phyloP scores from a whole-genome alignment of 1,284 basidiomycete genomes.

The Takashimella koratensis region DNA sequence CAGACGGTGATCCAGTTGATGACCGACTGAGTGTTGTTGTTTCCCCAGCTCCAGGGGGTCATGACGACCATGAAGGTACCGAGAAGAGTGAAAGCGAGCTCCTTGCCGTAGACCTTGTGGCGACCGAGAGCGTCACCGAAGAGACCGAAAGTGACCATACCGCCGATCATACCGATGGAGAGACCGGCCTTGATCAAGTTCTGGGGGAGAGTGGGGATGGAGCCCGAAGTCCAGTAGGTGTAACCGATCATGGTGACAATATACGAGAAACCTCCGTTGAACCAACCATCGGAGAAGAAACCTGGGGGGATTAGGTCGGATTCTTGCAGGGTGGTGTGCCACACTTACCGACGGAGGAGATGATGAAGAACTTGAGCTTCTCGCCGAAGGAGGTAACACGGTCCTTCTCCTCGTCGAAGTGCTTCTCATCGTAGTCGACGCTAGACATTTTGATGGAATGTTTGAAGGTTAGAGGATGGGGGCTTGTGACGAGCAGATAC shows the following conservation, averaged over 20 bases:
- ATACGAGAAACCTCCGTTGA: conserved; percentile 1
- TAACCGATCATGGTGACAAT: conserved; percentile 62
- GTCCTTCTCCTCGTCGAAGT: too few species aligned
- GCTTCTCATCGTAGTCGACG: too few species aligned
- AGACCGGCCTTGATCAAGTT: conserved; percentile 64
- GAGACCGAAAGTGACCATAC: conserved; percentile 67
- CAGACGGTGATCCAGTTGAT: conserved; percentile 63
- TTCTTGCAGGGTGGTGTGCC: too few species aligned
- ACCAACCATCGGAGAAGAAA: conserved; percentile 3
- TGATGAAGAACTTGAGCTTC: too few species aligned
- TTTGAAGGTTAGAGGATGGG: background rate
- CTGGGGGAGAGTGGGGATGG: conserved; percentile 52
- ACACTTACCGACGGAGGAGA: too few species aligned
- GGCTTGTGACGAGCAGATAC: background rate
- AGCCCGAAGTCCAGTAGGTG: conserved; percentile 58
- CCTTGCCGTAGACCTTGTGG: conserved; percentile 73
- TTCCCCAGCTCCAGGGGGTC: conserved; percentile 44
- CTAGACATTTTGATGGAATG: background rate
- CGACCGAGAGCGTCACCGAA: conserved; percentile 67
- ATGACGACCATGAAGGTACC: conserved; percentile 69
- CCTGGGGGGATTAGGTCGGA: too few species aligned
- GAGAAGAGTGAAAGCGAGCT: conserved; percentile 48
- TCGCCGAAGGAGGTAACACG: too few species aligned
- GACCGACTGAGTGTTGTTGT: conserved; percentile 35
- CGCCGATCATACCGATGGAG: conserved; percentile 69